phyloP scores from a whole-genome alignment of 73 alveolate species.

The Durusdinium trenchii region DNA sequence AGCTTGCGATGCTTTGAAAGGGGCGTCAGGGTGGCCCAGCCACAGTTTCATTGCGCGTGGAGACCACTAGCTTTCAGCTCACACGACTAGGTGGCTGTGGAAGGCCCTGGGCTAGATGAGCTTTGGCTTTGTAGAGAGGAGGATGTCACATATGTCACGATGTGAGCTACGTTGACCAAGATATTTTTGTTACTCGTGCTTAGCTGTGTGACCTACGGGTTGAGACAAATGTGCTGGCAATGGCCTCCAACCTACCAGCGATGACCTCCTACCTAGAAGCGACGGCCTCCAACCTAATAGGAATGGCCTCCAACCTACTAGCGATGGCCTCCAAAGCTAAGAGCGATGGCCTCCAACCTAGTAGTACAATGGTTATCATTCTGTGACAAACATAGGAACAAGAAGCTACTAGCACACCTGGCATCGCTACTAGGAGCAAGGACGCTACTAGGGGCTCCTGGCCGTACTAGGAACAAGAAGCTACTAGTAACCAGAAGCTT shows the following conservation, averaged over 20 bases:
- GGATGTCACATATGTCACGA: not conserved
- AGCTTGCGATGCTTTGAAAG: conserved; percentile 3
- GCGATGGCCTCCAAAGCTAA: no score
- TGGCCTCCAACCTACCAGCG: no score
- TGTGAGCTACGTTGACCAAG: not conserved
- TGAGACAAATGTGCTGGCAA: no score
- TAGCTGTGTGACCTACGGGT: not conserved
- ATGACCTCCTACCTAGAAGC: no score
- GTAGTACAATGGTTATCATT: not conserved
- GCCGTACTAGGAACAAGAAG: not conserved
- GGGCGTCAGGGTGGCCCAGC: not conserved
- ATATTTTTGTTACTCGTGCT: not conserved
- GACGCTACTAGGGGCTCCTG: not conserved
- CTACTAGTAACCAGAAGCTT: not conserved
- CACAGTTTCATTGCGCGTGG: not conserved
- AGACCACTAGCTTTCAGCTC: not conserved
- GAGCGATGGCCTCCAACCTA: no score
- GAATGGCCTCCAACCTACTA: not conserved
- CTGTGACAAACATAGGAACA: not conserved
- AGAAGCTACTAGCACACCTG: not conserved
- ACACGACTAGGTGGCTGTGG: not conserved
- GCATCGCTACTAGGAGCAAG: not conserved
- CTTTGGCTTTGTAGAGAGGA: not conserved
- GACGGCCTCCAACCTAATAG: no score
- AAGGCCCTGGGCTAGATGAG: not conserved